phyloP scores from a whole-genome alignment of 2,329 filamentous ascomycete species.

The Ascochyta koolunga region DNA sequence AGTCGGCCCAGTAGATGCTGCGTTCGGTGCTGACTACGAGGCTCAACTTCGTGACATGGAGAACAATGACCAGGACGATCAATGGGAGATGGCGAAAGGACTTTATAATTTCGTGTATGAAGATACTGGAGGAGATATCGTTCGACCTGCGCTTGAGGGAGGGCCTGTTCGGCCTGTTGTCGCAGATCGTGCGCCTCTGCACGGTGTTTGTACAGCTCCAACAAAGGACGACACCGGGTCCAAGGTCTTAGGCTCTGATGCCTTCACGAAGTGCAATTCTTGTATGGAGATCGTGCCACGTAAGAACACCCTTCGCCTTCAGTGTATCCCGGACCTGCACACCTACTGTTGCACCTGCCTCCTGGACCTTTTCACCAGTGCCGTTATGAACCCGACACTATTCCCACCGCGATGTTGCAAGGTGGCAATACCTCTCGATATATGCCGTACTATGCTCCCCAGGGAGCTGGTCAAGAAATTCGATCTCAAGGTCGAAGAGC shows the following conservation, averaged over 20 bases:
- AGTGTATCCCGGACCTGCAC: conserved; percentile 21
- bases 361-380: conserved; percentile 23
- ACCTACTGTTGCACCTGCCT: conserved; percentile 34
- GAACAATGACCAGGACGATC: not conserved
- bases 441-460: conserved; percentile 14
- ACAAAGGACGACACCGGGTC: not conserved
- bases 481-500: conserved; percentile 24
- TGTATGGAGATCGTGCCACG: conserved; percentile 6
- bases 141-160: no score
- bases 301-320: conserved; percentile 7
- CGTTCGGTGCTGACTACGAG: not conserved
- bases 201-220: not conserved
- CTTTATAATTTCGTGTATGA: not conserved
- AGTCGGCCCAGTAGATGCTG: not conserved
- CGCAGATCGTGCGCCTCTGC: not conserved
- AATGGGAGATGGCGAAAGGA: not conserved
- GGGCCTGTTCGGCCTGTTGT: not conserved
- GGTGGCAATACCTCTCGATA: conserved; percentile 20
- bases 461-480: conserved; percentile 17
- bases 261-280: conserved; percentile 2
- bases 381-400: conserved; percentile 19
- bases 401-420: conserved; percentile 35
- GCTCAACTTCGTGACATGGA: not conserved
- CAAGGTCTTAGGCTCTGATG: not conserved
- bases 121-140: no score